phyloP scores from a whole-genome alignment of 441 rosid genomes.

The Euphorbia schlechtendalii region DNA sequence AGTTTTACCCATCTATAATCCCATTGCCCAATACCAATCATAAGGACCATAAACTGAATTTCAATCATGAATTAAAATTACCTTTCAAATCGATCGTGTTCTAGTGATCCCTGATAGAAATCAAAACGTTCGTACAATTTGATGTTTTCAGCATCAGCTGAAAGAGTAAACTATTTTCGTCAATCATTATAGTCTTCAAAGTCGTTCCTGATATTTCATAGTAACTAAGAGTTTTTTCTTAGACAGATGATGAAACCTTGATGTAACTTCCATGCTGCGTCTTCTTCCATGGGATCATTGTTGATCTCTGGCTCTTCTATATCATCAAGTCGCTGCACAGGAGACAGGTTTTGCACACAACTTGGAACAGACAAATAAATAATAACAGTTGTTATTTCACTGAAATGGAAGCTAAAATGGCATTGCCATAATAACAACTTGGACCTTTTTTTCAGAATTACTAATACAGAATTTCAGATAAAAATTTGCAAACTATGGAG shows the following conservation, averaged over 20 bases:
- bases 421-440: conserved; percentile 8
- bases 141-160: conserved; percentile 74
- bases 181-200: not conserved
- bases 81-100: conserved; percentile 71
- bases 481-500: not conserved
- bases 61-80: conserved; percentile 21
- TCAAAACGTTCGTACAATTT: conserved; percentile 60
- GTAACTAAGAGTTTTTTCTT: not conserved
- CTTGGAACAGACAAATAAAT: not conserved
- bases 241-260: conserved; percentile 46
- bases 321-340: conserved; percentile 62
- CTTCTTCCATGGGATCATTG: conserved; percentile 35
- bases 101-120: conserved; percentile 41
- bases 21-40: not conserved
- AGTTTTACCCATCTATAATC: conserved; percentile 1
- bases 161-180: conserved; percentile 17
- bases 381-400: not conserved
- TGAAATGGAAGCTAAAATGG: conserved; percentile 1
- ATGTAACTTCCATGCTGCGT: conserved; percentile 40
- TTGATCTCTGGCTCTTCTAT: conserved; percentile 40
- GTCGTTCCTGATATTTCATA: not conserved
- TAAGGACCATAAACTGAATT: not conserved
- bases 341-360: conserved; percentile 15
- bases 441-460: not conserved
- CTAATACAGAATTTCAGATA: not conserved